A percentile compares a stretch with the other conserved stretches of the same genome.
These are phyloP conservation scores for Cyclocybe aegerita DNA, from an alignment of 768 basidiomycete genomes.

Conservation along the genomic window DNA sequence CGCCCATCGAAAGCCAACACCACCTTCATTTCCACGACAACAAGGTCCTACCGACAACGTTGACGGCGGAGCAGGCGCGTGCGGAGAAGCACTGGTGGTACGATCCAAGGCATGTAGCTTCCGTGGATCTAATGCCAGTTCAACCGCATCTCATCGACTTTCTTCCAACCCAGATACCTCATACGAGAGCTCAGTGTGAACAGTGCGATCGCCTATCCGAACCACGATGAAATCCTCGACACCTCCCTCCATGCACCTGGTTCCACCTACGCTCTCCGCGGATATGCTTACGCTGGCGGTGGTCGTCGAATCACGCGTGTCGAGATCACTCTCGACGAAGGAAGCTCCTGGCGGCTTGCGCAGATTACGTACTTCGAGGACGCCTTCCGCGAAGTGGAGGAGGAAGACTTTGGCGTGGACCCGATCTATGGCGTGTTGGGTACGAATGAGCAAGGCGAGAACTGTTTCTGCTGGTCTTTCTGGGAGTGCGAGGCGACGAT, in stretches of 20 bases:
- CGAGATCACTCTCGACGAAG: constrained; percentile 57
- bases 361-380: constrained; percentile 48
- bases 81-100: constrained; percentile 56
- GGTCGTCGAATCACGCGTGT: constrained; percentile 57
- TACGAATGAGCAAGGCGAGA: constrained; percentile 40
- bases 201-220: constrained; percentile 53
- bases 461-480: constrained; percentile 63
- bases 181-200: constrained; percentile 62
- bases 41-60: constrained; percentile 55
- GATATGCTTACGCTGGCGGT: constrained; percentile 65
- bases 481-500: constrained; percentile 45
- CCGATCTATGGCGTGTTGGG: constrained; percentile 50
- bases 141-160: background rate
- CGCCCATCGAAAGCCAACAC: constrained; percentile 50
- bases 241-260: constrained; percentile 2
- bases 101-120: constrained; percentile 38
- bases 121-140: background rate
- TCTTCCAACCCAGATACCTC: constrained; percentile 27
- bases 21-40: constrained; percentile 53
- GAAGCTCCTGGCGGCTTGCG: constrained; percentile 46
- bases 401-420: constrained; percentile 20
- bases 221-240: constrained; percentile 47
- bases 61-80: constrained; percentile 52
- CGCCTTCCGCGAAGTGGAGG: constrained; percentile 36
- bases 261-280: constrained; percentile 40